These are phyloP conservation scores for Russula brevipes DNA, from an alignment of 768 basidiomycete species.

Conservation along the genomic window DNA sequence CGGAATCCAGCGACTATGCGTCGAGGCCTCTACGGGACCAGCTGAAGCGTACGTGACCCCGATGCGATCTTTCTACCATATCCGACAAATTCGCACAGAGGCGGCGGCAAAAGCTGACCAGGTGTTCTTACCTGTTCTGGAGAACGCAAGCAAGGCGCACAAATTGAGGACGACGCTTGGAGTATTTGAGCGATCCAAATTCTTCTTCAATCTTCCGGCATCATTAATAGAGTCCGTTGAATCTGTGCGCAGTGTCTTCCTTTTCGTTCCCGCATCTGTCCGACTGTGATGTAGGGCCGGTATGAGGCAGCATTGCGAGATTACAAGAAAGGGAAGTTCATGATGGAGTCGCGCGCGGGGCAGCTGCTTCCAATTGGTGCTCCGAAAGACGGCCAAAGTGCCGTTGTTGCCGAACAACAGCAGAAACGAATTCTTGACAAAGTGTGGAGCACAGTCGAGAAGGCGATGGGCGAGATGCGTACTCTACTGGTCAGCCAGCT, in stretches of 20 bases:
- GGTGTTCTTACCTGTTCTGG: slow-evolving; percentile 92
- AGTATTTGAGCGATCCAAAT: slow-evolving; percentile 94
- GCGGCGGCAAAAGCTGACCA: slow-evolving; percentile 92
- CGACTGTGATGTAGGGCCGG: slow-evolving; percentile 58
- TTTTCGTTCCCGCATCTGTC: background rate
- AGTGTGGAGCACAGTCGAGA: slow-evolving; percentile 93
- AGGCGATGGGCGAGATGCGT: slow-evolving; percentile 89
- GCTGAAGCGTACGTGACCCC: slow-evolving; percentile 62
- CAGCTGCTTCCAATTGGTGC: slow-evolving; percentile 71
- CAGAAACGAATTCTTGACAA: slow-evolving; percentile 93
- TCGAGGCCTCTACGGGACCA: slow-evolving; percentile 78
- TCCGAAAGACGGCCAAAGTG: slow-evolving; percentile 50
- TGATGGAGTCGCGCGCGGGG: slow-evolving; percentile 84
- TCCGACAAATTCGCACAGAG: slow-evolving; percentile 41
- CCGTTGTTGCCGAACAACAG: slow-evolving; percentile 56
- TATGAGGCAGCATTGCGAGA: slow-evolving; percentile 92
- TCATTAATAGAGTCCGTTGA: slow-evolving; percentile 85
- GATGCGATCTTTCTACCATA: background rate
- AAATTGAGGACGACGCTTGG: slow-evolving; percentile 88
- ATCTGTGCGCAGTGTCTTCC: slow-evolving; percentile 50
- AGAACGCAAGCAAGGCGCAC: slow-evolving; percentile 91
- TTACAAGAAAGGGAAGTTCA: slow-evolving; percentile 93
- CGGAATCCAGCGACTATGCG: slow-evolving; percentile 71
- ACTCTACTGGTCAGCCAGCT: slow-evolving; percentile 70
- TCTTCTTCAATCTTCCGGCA: slow-evolving; percentile 97